Evolutionary conservation across 495 filamentous ascomycete species (phyloP), one percentile per base, ranked within the genome.

Genomic region (Aspergillus taichungensis): DNA sequence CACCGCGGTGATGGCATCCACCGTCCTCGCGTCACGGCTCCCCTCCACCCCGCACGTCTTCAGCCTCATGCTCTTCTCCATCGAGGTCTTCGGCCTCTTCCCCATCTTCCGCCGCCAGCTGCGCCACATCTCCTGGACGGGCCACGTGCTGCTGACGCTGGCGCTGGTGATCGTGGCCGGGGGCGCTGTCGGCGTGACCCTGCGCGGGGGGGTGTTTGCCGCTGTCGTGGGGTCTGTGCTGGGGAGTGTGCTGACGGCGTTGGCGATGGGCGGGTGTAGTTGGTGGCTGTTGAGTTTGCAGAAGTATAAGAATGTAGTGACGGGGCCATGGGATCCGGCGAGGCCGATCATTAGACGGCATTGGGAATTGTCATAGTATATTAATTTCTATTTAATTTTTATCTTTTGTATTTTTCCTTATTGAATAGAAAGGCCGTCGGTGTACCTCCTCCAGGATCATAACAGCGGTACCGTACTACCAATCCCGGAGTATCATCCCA

Each of bases 291-390:
- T 98, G 58, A 85, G 87, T 37, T 64, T 98, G 62, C 92, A 98
- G 66, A 90, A 91, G 69, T 98, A 96, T 64, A 98, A 98, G 75
- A 97, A 97, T 66, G 92, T 96, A 61, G 96, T 98, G 45, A 87
- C 87, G 56, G 92, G 92, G 29, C 92, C 92, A 3, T 98, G 92
- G 92, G 92, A 98, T 72, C 89, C 94, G 12, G 92, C 92, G 3
- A 73, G 91, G 55, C 92, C 92, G 6, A 82, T 97, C 41, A 75
- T 82, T 43, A 62, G 78, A 47, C 62, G 75, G 45, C 67, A 67
- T 43, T 81, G 78, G 77, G 77, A 80, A 4, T 24, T 24, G 18
- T 24, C 18, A 24, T 24, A 4, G 4, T 24, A 24, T 24, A 24
- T 2, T 24, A n/a, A n/a, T n/a, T n/a, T n/a, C n/a, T 24, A 24